A percentile compares a stretch with the other conserved stretches of the same genome.
Evolutionary conservation across 306 rosid genomes (phyloP).

Genomic region (Rubus parviflorus): DNA sequence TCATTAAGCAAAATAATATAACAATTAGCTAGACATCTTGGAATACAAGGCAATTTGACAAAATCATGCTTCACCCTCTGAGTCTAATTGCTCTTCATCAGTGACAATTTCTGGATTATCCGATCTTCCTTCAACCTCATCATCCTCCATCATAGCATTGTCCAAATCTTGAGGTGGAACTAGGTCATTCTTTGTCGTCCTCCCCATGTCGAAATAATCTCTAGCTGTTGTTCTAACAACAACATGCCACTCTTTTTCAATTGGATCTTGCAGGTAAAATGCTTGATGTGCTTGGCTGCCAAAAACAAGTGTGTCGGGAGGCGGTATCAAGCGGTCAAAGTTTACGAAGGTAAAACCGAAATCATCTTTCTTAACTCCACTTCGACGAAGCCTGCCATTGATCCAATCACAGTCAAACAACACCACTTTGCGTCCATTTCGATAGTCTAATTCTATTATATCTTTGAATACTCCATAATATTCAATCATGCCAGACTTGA

Average conservation of each 20-base stretch:
- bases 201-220: not conserved
- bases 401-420: not conserved
- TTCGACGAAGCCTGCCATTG: not conserved
- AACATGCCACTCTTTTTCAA: not conserved
- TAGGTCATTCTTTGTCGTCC: not conserved
- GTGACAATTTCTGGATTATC: no score
- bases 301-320: not conserved
- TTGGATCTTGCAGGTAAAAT: not conserved
- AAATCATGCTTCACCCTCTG: no score
- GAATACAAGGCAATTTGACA: no score
- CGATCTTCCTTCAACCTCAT: not conserved
- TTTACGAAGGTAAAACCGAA: not conserved
- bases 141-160: not conserved
- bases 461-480: not conserved
- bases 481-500: not conserved
- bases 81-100: no score
- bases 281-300: not conserved
- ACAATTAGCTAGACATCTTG: no score
- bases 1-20: no score
- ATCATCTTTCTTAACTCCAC: not conserved
- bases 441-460: not conserved
- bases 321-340: not conserved
- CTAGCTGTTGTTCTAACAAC: not conserved
- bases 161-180: not conserved
- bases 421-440: not conserved